These are phyloP conservation scores for Xylaria sp. DNA, from an alignment of 2,329 filamentous ascomycete species.

Conservation along the genomic window DNA sequence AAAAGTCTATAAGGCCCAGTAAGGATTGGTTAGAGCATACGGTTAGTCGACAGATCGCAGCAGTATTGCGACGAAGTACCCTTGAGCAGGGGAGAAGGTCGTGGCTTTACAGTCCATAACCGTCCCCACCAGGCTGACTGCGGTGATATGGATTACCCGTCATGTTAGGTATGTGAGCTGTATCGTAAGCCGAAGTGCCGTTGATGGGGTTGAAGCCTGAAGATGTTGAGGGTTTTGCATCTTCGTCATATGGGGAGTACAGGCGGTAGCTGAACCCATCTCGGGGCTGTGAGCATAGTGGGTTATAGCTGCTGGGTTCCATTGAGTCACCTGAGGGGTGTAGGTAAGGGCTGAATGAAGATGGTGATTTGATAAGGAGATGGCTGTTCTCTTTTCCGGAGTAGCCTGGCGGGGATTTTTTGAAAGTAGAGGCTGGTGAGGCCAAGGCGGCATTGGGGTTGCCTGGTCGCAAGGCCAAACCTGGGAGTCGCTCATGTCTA, in stretches of 20 bases:
- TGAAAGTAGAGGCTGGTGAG: constrained; percentile 38
- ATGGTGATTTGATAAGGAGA: constrained; percentile 33
- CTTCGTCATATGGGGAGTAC: constrained; percentile 39
- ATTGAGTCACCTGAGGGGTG: constrained; percentile 34
- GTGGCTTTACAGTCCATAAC: constrained; percentile 25
- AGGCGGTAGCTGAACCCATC: constrained; percentile 39
- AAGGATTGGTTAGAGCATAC: not conserved
- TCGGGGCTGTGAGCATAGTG: constrained; percentile 42
- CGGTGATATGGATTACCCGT: constrained; percentile 28
- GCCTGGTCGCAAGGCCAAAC: constrained; percentile 45
- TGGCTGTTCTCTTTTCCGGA: constrained; percentile 43
- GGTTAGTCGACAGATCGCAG: not conserved
- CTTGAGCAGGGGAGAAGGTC: not conserved
- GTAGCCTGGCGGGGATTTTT: constrained; percentile 35
- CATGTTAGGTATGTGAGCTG: constrained; percentile 32
- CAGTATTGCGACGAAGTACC: not conserved
- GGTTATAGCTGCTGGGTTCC: constrained; percentile 40
- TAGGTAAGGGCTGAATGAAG: constrained; percentile 39
- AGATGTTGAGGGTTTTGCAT: constrained; percentile 30
- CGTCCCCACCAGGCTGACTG: constrained; percentile 28
- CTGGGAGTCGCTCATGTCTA: constrained; percentile 45
- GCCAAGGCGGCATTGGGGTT: constrained; percentile 46
- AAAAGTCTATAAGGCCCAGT: not conserved
- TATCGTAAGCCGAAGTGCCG: constrained; percentile 30
- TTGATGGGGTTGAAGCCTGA: constrained; percentile 40